phyloP scores from a whole-genome alignment of 805 yeast species.

The Candida loeiensis region DNA sequence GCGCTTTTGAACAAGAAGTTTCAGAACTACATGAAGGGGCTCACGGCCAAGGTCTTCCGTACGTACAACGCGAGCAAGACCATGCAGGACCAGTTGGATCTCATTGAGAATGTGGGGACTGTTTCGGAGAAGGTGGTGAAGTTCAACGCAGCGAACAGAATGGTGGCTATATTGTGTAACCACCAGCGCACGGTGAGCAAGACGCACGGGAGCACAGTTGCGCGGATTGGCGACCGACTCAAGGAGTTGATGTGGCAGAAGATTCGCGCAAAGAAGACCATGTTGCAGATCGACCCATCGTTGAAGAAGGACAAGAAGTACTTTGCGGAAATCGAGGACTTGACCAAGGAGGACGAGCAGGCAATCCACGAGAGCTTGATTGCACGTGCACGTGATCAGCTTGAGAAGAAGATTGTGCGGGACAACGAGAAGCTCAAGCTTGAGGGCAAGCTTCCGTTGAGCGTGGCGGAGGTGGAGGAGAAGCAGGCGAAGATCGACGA shows the following conservation, averaged over 20 bases:
- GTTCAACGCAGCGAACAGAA: constrained; percentile 92
- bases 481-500: constrained; percentile 56
- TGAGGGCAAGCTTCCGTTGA: constrained; percentile 52
- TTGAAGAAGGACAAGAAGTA: constrained; percentile 51
- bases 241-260: constrained; percentile 84
- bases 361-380: constrained; percentile 56
- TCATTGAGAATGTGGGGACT: constrained; percentile 81
- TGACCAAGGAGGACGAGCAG: constrained; percentile 61
- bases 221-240: constrained; percentile 71
- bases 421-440: constrained; percentile 72
- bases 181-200: constrained; percentile 93
- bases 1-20: constrained; percentile 76
- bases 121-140: constrained; percentile 82
- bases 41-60: constrained; percentile 96
- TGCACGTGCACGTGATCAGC: constrained; percentile 63
- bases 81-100: constrained; percentile 90
- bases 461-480: constrained; percentile 55
- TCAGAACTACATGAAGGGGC: constrained; percentile 86
- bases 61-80: constrained; percentile 95
- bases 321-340: constrained; percentile 65
- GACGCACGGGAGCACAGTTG: constrained; percentile 76
- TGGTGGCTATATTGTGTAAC: constrained; percentile 93
- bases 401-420: constrained; percentile 59
- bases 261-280: constrained; percentile 66
- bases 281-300: constrained; percentile 59